A percentile compares a stretch with the other conserved stretches of the same genome.
These are phyloP conservation scores for Phylloboletellus chloephorus DNA, from an alignment of 1,284 basidiomycete species.

Conservation along the genomic window DNA sequence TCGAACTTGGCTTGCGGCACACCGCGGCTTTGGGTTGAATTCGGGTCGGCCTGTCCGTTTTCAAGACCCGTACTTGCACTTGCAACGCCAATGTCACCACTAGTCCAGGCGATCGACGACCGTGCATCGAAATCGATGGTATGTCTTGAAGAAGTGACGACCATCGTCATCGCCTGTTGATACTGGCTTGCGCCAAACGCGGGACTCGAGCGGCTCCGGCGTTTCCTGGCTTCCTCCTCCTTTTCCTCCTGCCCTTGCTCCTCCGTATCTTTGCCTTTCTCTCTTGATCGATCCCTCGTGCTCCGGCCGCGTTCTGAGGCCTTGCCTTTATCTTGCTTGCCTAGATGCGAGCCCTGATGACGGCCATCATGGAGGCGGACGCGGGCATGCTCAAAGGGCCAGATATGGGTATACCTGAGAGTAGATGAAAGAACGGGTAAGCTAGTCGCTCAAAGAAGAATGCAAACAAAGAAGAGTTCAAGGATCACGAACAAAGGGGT, in stretches of 20 bases:
- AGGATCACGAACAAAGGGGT: not conserved
- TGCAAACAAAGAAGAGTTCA: not conserved
- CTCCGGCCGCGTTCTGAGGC: constrained; percentile 17
- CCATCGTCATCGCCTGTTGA: not conserved
- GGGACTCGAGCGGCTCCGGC: constrained; percentile 25
- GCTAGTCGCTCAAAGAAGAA: constrained; percentile 1
- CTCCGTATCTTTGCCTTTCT: constrained; percentile 8
- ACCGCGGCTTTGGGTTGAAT: not conserved
- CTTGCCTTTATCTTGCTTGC: constrained; percentile 22
- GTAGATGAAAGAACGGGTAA: constrained; percentile 4
- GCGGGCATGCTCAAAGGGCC: constrained; percentile 93
- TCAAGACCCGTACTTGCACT: not conserved
- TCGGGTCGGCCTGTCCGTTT: not conserved
- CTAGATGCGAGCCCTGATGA: constrained; percentile 28
- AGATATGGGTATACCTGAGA: constrained; percentile 84
- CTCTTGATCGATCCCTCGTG: constrained; percentile 9
- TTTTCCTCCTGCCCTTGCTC: constrained; percentile 6
- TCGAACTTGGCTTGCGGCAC: constrained; percentile 25
- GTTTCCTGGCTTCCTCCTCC: constrained; percentile 5
- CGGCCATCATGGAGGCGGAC: constrained; percentile 58
- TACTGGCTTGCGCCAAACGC: constrained; percentile 4
- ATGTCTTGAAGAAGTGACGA: constrained; percentile 2
- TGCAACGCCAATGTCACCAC: not conserved
- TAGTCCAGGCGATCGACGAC: constrained; percentile 1
- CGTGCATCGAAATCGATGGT: constrained; percentile 10